A percentile compares a stretch with the other conserved stretches of the same genome.
These are phyloP conservation scores for Kluyveromyces sp. DNA, from an alignment of 1,139 yeast species.

Conservation along the genomic window DNA sequence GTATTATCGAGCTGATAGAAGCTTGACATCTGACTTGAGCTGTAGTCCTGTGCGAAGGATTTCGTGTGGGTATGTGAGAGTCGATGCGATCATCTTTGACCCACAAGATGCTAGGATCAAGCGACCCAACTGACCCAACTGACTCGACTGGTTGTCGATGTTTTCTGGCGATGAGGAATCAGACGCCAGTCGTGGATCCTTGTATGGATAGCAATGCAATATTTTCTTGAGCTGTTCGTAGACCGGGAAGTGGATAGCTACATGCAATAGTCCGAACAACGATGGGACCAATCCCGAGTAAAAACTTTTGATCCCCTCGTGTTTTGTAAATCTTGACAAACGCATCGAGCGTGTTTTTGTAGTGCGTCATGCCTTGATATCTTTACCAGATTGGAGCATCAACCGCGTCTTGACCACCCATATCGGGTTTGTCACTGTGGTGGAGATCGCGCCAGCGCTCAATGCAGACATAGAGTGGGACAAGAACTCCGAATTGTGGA, in stretches of 20 bases:
- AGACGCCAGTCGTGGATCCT: not conserved
- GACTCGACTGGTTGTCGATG: constrained; percentile 14
- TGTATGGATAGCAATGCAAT: constrained; percentile 31
- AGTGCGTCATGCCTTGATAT: constrained; percentile 35
- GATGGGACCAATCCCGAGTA: constrained; percentile 91
- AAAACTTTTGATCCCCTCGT: constrained; percentile 78
- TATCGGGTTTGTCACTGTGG: constrained; percentile 86
- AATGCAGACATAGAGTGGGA: constrained; percentile 75
- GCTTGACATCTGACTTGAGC: constrained; percentile 31
- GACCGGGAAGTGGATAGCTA: constrained; percentile 95
- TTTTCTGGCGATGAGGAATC: constrained; percentile 6
- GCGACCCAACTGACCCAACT: constrained; percentile 31
- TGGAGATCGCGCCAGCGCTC: constrained; percentile 82
- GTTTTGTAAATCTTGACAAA: constrained; percentile 62
- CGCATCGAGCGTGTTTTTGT: constrained; percentile 78
- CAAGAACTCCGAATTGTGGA: constrained; percentile 40
- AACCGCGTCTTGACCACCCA: constrained; percentile 66
- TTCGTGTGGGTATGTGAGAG: constrained; percentile 93
- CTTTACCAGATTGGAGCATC: constrained; percentile 63
- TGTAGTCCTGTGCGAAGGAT: constrained; percentile 89
- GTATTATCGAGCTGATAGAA: constrained; percentile 39
- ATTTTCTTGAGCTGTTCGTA: constrained; percentile 68
- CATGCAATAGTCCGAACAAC: constrained; percentile 82
- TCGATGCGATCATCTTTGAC: constrained; percentile 84
- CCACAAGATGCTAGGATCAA: constrained; percentile 67